phyloP scores from a whole-genome alignment of 768 basidiomycete species.

The Pulveroboletus sp. region DNA sequence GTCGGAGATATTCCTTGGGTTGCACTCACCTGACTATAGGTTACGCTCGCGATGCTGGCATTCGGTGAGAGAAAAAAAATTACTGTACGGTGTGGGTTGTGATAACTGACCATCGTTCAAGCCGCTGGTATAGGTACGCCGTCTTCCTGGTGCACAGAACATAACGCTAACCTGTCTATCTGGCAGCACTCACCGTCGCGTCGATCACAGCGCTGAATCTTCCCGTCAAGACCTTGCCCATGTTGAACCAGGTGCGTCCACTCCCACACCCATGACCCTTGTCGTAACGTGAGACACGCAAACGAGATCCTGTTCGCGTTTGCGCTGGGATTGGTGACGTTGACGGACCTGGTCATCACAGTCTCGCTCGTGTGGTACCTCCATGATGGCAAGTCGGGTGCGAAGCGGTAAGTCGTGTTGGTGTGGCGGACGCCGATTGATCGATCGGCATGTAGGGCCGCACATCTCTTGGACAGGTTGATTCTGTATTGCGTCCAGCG shows the following conservation, averaged over 20 bases:
- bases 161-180: background rate
- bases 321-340: conserved; percentile 12
- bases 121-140: conserved; percentile 9
- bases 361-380: conserved; percentile 10
- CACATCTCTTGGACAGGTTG: conserved; percentile 3
- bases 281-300: background rate
- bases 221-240: background rate
- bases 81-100: background rate
- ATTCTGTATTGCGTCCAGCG: conserved; percentile 13
- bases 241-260: conserved; percentile 6
- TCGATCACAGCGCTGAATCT: background rate
- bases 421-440: background rate
- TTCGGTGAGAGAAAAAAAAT: conserved; percentile 7
- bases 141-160: background rate
- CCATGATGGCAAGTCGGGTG: background rate
- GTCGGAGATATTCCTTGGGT: background rate
- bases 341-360: conserved; percentile 16
- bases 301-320: conserved; percentile 7
- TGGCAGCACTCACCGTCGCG: conserved; percentile 2
- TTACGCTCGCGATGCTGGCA: background rate
- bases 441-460: background rate
- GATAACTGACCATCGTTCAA: background rate
- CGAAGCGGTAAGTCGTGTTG: conserved; percentile 3
- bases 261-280: background rate
- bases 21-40: background rate